These are phyloP conservation scores for Pythium aphanidermatum DNA, from an alignment of 352 stramenopile genomes.

Conservation along the genomic window DNA sequence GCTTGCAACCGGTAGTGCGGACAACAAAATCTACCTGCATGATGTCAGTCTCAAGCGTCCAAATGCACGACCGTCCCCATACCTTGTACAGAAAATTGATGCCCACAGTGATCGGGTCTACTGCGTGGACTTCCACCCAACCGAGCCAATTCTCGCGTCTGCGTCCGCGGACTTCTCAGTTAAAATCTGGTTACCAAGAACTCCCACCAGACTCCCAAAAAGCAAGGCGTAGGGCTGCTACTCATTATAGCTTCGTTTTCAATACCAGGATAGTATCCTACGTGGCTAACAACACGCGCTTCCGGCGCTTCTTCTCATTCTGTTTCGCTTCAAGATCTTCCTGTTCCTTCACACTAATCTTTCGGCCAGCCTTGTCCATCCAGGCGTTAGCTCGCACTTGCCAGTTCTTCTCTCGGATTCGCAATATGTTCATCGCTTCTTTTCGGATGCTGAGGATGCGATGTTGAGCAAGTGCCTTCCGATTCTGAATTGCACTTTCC, in stretches of 20 bases:
- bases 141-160: constrained; percentile 78
- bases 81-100: constrained; percentile 79
- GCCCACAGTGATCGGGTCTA: constrained; percentile 87
- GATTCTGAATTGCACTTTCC: constrained; percentile 69
- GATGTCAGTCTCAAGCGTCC: constrained; percentile 64
- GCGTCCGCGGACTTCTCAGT: constrained; percentile 82
- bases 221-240: constrained; percentile 27
- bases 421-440: constrained; percentile 68
- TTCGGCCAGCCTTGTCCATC: constrained; percentile 82
- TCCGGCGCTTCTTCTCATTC: constrained; percentile 68
- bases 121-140: constrained; percentile 84
- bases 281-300: constrained; percentile 47
- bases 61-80: constrained; percentile 40
- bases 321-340: constrained; percentile 79
- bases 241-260: too few relatives aligned
- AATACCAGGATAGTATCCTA: too few relatives aligned
- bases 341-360: constrained; percentile 88
- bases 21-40: constrained; percentile 86
- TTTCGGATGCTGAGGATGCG: constrained; percentile 70
- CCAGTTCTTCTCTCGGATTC: constrained; percentile 73
- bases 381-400: constrained; percentile 72
- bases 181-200: constrained; percentile 82
- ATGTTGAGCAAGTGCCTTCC: constrained; percentile 59
- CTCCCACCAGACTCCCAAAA: constrained; percentile 47
- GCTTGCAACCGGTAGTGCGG: constrained; percentile 78